These are phyloP conservation scores for Lasiodiplodia theobromae DNA, from an alignment of 2,329 filamentous ascomycete species.

Conservation along the genomic window DNA sequence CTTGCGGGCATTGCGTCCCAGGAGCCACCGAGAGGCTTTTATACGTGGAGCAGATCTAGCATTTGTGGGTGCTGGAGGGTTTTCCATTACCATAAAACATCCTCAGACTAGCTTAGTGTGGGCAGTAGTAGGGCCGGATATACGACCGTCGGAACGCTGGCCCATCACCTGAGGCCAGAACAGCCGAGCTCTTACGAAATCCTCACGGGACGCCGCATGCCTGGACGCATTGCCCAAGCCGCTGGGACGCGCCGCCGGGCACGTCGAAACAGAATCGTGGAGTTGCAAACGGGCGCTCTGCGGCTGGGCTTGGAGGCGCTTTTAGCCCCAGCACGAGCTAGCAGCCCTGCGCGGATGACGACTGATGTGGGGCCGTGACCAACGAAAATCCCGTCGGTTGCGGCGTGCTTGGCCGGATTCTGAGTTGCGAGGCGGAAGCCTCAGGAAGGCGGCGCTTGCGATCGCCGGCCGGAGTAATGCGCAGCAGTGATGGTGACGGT, in stretches of 20 bases:
- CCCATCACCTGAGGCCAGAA: constrained; percentile 19
- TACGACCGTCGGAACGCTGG: constrained; percentile 13
- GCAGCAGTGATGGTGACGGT: background rate
- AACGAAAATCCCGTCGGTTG: background rate
- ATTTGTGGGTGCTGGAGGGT: background rate
- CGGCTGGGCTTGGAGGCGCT: background rate
- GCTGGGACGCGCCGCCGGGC: background rate
- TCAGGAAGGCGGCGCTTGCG: background rate
- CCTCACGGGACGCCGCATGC: background rate
- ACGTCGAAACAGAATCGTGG: background rate
- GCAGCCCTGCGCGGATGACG: constrained; percentile 16
- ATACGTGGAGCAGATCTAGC: constrained; percentile 25
- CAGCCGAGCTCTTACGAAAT: constrained; percentile 18
- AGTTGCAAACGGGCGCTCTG: background rate
- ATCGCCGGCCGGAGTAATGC: background rate
- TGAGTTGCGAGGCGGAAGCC: background rate
- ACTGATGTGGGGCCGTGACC: constrained; percentile 12
- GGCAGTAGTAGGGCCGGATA: constrained; percentile 12
- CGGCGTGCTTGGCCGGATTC: background rate
- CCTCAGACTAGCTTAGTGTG: constrained; percentile 17
- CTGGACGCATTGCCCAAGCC: background rate
- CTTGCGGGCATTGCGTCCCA: constrained; percentile 4
- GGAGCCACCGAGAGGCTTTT: constrained; percentile 23
- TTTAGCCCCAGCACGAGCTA: background rate
- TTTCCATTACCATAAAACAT: constrained; percentile 18